These are phyloP conservation scores for Camelina sativa DNA, from an alignment of 345 rosid genomes.

Conservation along the genomic window DNA sequence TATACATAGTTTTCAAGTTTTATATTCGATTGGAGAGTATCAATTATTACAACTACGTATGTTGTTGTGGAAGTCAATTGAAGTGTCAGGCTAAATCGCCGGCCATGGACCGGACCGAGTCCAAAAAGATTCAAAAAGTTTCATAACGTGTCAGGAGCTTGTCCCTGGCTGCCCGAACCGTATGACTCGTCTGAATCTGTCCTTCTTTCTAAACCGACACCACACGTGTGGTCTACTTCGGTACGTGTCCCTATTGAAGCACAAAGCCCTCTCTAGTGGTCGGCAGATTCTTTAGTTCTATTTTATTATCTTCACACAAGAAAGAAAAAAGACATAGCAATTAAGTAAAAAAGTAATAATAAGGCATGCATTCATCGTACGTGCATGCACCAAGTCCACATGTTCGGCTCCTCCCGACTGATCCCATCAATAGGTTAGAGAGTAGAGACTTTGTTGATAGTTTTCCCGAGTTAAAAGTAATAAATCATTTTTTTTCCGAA, in stretches of 20 bases:
- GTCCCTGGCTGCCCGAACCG: conserved; percentile 38
- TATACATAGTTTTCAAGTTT: neutral
- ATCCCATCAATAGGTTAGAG: conserved; percentile 26
- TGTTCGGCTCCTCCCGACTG: conserved; percentile 22
- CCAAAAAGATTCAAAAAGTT: conserved; percentile 26
- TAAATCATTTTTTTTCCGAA: too few relatives aligned
- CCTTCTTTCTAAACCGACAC: conserved; percentile 30
- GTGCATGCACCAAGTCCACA: conserved; percentile 39
- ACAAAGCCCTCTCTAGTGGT: conserved; percentile 36
- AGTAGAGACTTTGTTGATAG: conserved; percentile 17
- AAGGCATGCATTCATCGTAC: conserved; percentile 32
- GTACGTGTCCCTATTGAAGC: conserved; percentile 41
- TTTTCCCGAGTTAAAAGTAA: neutral
- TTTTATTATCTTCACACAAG: neutral
- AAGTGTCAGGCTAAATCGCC: conserved; percentile 39
- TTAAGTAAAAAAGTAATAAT: neutral
- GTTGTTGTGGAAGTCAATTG: conserved; percentile 32
- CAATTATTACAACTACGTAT: conserved; percentile 27
- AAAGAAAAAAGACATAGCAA: neutral
- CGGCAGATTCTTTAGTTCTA: conserved; percentile 32
- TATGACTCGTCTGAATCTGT: conserved; percentile 43
- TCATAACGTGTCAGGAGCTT: conserved; percentile 41
- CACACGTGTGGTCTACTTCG: conserved; percentile 43
- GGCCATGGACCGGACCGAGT: conserved; percentile 42
- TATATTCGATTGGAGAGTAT: neutral